phyloP scores from a whole-genome alignment of 345 rosid genomes.

The Tarenaya hassleriana region DNA sequence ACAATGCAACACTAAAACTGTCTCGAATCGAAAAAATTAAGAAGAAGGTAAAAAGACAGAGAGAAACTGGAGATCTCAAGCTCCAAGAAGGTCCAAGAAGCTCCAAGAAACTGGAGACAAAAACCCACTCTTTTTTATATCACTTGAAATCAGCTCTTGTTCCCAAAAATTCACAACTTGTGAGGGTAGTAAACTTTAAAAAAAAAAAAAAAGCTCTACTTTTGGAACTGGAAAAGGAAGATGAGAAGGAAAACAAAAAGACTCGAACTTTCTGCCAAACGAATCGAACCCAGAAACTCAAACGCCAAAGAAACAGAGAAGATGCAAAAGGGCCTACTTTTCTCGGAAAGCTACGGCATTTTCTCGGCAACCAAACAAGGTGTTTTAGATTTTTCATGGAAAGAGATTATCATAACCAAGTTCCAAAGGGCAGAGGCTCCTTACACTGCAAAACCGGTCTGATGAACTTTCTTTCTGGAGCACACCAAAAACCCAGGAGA shows the following conservation, averaged over 20 bases:
- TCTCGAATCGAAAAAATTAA: too few species aligned
- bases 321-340: slow-evolving; percentile 12
- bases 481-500: background rate
- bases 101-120: background rate
- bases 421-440: background rate
- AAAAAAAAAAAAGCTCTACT: too few species aligned
- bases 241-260: slow-evolving; percentile 2
- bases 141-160: too few species aligned
- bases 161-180: background rate
- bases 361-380: slow-evolving; percentile 16
- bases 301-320: background rate
- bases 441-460: slow-evolving; percentile 19
- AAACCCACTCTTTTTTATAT: background rate
- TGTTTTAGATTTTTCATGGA: background rate
- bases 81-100: background rate
- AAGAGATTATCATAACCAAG: background rate
- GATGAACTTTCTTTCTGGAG: background rate
- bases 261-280: slow-evolving; percentile 13
- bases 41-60: too few species aligned
- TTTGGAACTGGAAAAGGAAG: too few species aligned
- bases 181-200: too few species aligned
- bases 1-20: too few species aligned
- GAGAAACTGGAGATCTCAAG: too few species aligned
- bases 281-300: slow-evolving; percentile 9
- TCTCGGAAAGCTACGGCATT: slow-evolving; percentile 14